Percentiles rank a stretch among this genome's conserved stretches.
Conservation (phyloP, 2,329 filamentous ascomycete genomes). For the Lecanicillium sp. region DNA sequence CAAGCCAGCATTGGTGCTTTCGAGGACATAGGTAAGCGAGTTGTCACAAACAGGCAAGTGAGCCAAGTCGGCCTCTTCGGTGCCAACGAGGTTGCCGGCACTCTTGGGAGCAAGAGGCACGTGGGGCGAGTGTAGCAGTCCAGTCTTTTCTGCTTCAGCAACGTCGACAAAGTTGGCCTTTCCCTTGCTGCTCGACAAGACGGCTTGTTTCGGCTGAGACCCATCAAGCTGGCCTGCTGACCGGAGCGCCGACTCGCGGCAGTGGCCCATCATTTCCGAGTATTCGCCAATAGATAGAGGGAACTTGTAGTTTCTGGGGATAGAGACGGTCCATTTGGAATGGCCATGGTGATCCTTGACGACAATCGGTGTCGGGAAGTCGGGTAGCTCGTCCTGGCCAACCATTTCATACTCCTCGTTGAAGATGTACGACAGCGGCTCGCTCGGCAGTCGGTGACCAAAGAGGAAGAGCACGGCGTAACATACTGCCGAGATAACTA, state of each 20-base stretch:
- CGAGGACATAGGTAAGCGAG: constrained; percentile 71
- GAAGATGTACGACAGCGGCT: constrained; percentile 34
- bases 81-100: constrained; percentile 40
- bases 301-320: constrained; percentile 58
- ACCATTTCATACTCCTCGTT: constrained; percentile 57
- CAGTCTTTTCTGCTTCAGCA: constrained; percentile 56
- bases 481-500: constrained; percentile 39
- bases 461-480: constrained; percentile 33
- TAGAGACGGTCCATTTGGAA: constrained; percentile 72
- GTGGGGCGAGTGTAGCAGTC: constrained; percentile 43
- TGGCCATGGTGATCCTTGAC: constrained; percentile 56
- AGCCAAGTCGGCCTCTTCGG: constrained; percentile 32
- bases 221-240: constrained; percentile 36
- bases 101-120: constrained; percentile 25
- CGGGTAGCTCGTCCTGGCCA: constrained; percentile 55
- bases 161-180: constrained; percentile 71
- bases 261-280: constrained; percentile 58
- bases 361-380: constrained; percentile 64
- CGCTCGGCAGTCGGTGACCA: constrained; percentile 18
- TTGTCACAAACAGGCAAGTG: constrained; percentile 54
- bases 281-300: constrained; percentile 61
- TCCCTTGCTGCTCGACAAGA: constrained; percentile 33
- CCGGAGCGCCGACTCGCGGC: constrained; percentile 53
- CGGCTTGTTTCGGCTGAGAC: constrained; percentile 31
- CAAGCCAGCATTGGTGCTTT: constrained; percentile 64